Percentiles rank a stretch among this genome's conserved stretches.
Conservation (phyloP, 495 filamentous ascomycete genomes). For the Penicillium ochrochloron region DNA sequence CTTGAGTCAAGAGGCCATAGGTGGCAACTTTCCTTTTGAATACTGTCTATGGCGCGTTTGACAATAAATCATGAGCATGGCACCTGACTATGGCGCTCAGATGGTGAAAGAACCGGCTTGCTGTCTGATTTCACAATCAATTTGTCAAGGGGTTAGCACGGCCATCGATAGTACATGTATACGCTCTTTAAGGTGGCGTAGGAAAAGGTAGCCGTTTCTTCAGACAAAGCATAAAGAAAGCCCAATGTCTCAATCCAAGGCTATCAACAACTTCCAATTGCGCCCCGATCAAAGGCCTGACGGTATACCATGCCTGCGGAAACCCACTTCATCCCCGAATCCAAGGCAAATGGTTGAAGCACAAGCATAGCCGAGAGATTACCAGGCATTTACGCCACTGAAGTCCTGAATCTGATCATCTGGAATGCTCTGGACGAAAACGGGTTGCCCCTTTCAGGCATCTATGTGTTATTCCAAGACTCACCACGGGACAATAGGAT, state of each 20-base stretch:
- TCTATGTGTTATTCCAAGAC: conserved; percentile 1
- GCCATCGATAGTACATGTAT: conserved; percentile 3
- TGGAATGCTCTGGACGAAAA: conserved; percentile 11
- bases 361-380: conserved; percentile 15
- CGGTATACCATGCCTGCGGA: background rate
- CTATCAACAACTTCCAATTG: background rate
- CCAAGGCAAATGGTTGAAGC: background rate
- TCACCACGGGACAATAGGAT: conserved; percentile 2
- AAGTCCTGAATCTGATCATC: conserved; percentile 9
- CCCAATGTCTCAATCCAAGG: background rate
- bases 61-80: background rate
- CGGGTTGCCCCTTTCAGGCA: conserved; percentile 24
- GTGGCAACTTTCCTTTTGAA: background rate
- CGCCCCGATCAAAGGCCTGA: background rate
- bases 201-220: background rate
- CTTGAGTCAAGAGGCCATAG: background rate
- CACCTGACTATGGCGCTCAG: background rate
- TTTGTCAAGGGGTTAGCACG: conserved; percentile 7
- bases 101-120: background rate
- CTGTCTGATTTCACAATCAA: conserved; percentile 13
- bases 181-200: background rate
- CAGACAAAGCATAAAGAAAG: background rate
- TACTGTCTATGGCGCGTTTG: background rate
- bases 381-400: conserved; percentile 1
- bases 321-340: background rate